Conservation (phyloP, 108 stramenopile species). For the Mediolabrus comicus region DNA sequence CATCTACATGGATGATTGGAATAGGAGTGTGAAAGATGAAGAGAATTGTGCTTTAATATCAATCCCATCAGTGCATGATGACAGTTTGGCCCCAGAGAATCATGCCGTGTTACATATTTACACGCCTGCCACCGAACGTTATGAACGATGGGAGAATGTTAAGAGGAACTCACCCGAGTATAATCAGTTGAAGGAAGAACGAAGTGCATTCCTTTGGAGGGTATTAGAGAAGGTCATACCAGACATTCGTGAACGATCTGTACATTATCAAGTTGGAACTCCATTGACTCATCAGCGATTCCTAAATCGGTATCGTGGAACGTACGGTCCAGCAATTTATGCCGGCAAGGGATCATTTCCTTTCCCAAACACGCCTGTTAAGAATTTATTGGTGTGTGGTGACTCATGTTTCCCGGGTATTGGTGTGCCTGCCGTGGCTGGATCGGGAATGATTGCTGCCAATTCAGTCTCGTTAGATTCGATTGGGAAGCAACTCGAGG, state of each 20-base stretch:
- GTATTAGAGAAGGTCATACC: conserved; percentile 85
- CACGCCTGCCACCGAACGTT: conserved; percentile 86
- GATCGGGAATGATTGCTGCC: conserved; percentile 85
- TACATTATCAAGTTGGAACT: conserved; percentile 66
- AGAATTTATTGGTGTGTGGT: conserved; percentile 63
- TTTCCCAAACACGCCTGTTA: conserved; percentile 64
- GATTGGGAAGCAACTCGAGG: conserved; percentile 48
- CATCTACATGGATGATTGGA: conserved; percentile 85
- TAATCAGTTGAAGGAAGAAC: conserved; percentile 76
- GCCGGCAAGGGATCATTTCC: conserved; percentile 82
- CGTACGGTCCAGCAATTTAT: conserved; percentile 84
- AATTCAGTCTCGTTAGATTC: conserved; percentile 67
- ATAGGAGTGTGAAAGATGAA: conserved; percentile 65
- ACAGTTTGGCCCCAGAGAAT: conserved; percentile 79
- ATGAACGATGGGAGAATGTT: conserved; percentile 69
- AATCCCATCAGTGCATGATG: conserved; percentile 87
- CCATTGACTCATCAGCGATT: conserved; percentile 85
- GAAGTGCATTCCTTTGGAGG: conserved; percentile 77
- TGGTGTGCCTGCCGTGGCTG: conserved; percentile 91
- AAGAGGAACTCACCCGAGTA: conserved; percentile 76
- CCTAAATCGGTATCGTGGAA: conserved; percentile 75
- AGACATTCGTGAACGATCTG: conserved; percentile 61
- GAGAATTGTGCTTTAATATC: conserved; percentile 85
- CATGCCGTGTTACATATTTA: conserved; percentile 85
- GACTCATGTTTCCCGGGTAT: conserved; percentile 89